phyloP scores from a whole-genome alignment of 164 flowering plant species.

The Saururus chinensis region DNA sequence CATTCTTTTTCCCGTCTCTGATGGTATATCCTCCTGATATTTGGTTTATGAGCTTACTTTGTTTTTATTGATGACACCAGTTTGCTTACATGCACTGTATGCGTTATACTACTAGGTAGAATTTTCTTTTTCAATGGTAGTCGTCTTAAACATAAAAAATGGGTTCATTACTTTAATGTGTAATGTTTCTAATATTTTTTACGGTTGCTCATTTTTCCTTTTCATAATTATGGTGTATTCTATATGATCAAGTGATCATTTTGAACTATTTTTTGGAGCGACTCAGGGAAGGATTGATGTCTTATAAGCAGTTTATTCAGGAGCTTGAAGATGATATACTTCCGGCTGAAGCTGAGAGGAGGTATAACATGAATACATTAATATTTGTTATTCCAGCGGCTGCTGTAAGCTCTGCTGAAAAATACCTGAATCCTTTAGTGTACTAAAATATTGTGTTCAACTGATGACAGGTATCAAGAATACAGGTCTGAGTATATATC shows the following conservation, averaged over 20 bases:
- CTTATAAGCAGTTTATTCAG: slow-evolving; percentile 96
- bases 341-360: slow-evolving; percentile 98
- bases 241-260: not conserved
- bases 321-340: slow-evolving; percentile 98
- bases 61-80: too few relatives aligned
- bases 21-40: not conserved
- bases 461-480: slow-evolving; percentile 63
- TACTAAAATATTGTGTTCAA: not conserved
- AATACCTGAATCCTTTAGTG: not conserved
- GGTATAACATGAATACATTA: slow-evolving; percentile 25
- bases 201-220: not conserved
- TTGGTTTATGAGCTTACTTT: not conserved
- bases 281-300: slow-evolving; percentile 96
- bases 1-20: not conserved
- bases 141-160: too few relatives aligned
- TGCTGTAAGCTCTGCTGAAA: not conserved
- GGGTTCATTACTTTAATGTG: too few relatives aligned
- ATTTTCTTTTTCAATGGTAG: too few relatives aligned
- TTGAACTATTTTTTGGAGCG: not conserved
- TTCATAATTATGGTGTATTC: not conserved
- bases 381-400: not conserved
- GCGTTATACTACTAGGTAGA: too few relatives aligned
- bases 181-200: too few relatives aligned
- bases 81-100: too few relatives aligned
- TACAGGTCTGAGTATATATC: slow-evolving; percentile 88